A percentile compares a stretch with the other conserved stretches of the same genome.
Conservation (phyloP, 768 basidiomycete genomes). For the Ramaria rubella region DNA sequence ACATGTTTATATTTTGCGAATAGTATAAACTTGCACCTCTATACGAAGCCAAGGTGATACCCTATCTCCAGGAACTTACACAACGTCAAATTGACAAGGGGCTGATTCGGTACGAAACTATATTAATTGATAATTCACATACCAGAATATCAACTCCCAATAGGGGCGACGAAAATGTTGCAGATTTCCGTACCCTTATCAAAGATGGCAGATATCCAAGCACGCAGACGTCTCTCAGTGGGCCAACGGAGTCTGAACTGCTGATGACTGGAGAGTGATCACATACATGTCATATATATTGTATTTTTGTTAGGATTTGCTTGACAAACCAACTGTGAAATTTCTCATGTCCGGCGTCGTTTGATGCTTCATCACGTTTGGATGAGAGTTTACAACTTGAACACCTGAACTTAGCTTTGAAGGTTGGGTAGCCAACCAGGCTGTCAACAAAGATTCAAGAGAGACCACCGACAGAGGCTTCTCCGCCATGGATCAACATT, state of each 20-base stretch:
- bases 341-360: no score
- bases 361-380: no score
- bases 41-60: slow-evolving; percentile 25
- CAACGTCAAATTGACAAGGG: slow-evolving; percentile 26
- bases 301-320: no score
- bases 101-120: slow-evolving; percentile 23
- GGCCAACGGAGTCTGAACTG: slow-evolving; percentile 16
- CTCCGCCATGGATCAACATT: no score
- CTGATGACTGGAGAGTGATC: no score
- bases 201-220: slow-evolving; percentile 10
- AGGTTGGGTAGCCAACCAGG: no score
- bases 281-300: no score
- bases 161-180: slow-evolving; percentile 19
- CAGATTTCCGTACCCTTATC: slow-evolving; percentile 16
- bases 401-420: no score
- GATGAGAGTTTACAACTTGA: no score
- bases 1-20: background rate
- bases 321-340: no score
- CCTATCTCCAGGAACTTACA: slow-evolving; percentile 27
- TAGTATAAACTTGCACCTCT: slow-evolving; percentile 22
- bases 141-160: background rate
- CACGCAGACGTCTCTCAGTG: slow-evolving; percentile 15
- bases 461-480: no score
- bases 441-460: no score
- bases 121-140: background rate